These are phyloP conservation scores for Coniosporium tulheliwenetii DNA, from an alignment of 2,329 filamentous ascomycete genomes.

Conservation along the genomic window DNA sequence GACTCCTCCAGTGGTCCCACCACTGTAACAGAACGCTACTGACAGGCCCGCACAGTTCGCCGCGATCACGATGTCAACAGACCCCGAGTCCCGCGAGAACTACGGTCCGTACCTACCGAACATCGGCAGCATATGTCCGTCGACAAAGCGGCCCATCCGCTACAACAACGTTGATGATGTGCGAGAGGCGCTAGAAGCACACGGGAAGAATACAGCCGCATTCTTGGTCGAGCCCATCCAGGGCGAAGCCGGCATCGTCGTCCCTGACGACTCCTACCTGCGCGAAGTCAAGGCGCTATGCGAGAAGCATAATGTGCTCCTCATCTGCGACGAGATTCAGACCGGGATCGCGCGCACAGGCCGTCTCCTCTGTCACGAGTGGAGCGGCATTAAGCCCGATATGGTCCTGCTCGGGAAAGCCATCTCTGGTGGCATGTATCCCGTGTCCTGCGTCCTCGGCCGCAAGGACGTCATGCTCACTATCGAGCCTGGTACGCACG, in stretches of 20 bases:
- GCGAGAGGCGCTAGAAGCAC: slow-evolving; percentile 60
- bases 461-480: slow-evolving; percentile 89
- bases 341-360: slow-evolving; percentile 93
- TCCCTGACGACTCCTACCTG: slow-evolving; percentile 83
- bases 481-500: slow-evolving; percentile 90
- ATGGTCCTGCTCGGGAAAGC: slow-evolving; percentile 92
- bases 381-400: slow-evolving; percentile 90
- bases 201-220: slow-evolving; percentile 74
- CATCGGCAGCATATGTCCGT: slow-evolving; percentile 62
- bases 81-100: slow-evolving; percentile 90
- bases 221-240: slow-evolving; percentile 96
- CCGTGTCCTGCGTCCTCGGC: slow-evolving; percentile 84
- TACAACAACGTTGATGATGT: slow-evolving; percentile 79
- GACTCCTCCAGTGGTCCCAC: slow-evolving; percentile 15
- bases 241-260: slow-evolving; percentile 91
- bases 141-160: slow-evolving; percentile 60
- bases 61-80: slow-evolving; percentile 86
- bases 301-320: slow-evolving; percentile 84
- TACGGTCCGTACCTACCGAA: slow-evolving; percentile 92
- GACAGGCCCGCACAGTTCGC: slow-evolving; percentile 47
- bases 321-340: slow-evolving; percentile 98
- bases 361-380: slow-evolving; percentile 84
- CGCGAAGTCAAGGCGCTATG: slow-evolving; percentile 66
- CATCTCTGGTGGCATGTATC: slow-evolving; percentile 96
- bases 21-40: background rate